Evolutionary conservation across 345 rosid species (phyloP), one percentile per base, ranked within the genome.

Genomic region (Syzygium aromaticum): DNA sequence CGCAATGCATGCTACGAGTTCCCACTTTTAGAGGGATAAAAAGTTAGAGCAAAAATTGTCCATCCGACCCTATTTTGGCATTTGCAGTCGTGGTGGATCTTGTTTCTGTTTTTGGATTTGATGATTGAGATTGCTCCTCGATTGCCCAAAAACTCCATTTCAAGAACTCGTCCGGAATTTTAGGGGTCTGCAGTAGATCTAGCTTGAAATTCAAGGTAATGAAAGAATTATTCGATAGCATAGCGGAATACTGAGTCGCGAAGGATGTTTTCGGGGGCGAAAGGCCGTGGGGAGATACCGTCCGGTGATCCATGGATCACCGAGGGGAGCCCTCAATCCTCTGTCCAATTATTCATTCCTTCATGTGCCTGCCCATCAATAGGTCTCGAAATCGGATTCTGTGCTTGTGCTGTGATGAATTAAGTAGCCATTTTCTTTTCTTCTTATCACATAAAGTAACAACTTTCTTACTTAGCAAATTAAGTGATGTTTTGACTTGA

Each of bases 201-300:
- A 43, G 5, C 89, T 61, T 27, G 67, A 5, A 12, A 27, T 61
- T 27, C 28, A 4, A 61, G 33, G 8, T 27, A 3, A 27, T 3
- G 30, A 27, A 15, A 61, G 30, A 10, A 59, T 5, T 59, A 59
- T 61, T 61, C 5, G 15, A 61, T 61, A 27, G 12, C 67, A 27
- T 61, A 23, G 63, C 3, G 14, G n/a, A 56, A 27, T 27, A 61
- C 7, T 27, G 8, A 59, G 95, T 90, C 19, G 90, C 91, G 11
- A 91, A 91, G 0, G 27, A 57, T 1, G 40, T 90, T 11, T 91
- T 91, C 2, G 87, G 40, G 8, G 91, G 90, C 1, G 91, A 93
- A 27, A 93, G 89, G 49, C 95, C 94, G 8, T 93, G 93, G 11
- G 93, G 85, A 93, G 85, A 93, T 91, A 85, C 90, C 57, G 25